phyloP scores from a whole-genome alignment of 371 early-diverging fungal species.

The Syncephalastrum sp. region DNA sequence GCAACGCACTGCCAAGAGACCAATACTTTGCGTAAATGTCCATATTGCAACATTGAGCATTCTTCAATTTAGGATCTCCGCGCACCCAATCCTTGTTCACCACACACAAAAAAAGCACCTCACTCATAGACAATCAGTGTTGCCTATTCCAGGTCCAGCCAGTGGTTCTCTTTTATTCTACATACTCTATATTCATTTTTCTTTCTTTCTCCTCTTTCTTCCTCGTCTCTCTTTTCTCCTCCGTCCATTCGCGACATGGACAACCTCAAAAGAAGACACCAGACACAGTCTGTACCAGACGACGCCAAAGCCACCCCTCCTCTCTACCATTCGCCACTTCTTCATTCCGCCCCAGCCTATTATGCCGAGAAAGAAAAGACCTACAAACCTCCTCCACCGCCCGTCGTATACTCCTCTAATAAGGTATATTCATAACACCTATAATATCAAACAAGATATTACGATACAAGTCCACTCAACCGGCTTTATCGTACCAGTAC shows the following conservation, averaged over 20 bases:
- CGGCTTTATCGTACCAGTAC: constrained; percentile 43
- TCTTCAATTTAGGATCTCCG: too few species aligned
- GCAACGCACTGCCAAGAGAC: too few species aligned
- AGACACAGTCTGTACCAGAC: constrained; percentile 6
- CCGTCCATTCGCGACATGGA: constrained; percentile 19
- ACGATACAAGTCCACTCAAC: constrained; percentile 38
- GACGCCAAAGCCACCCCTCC: not conserved
- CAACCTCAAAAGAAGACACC: constrained; percentile 42
- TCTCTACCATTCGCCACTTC: not conserved
- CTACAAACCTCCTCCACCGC: constrained; percentile 7
- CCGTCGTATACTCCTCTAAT: constrained; percentile 29
- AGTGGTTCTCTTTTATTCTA: constrained; percentile 1
- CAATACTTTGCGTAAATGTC: too few species aligned
- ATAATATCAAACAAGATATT: not conserved
- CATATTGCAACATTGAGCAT: too few species aligned
- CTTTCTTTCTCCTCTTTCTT: constrained; percentile 7
- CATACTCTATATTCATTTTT: not conserved
- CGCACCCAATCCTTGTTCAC: too few species aligned
- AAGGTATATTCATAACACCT: constrained; percentile 41
- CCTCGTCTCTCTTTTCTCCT: constrained; percentile 1
- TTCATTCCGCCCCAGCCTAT: constrained; percentile 8
- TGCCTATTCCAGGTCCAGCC: too few species aligned
- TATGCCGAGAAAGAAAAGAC: constrained; percentile 23
- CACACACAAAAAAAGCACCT: too few species aligned
- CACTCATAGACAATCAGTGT: too few species aligned